These are phyloP conservation scores for Conticribra weissflogii DNA, from an alignment of 108 stramenopile species.

Conservation along the genomic window DNA sequence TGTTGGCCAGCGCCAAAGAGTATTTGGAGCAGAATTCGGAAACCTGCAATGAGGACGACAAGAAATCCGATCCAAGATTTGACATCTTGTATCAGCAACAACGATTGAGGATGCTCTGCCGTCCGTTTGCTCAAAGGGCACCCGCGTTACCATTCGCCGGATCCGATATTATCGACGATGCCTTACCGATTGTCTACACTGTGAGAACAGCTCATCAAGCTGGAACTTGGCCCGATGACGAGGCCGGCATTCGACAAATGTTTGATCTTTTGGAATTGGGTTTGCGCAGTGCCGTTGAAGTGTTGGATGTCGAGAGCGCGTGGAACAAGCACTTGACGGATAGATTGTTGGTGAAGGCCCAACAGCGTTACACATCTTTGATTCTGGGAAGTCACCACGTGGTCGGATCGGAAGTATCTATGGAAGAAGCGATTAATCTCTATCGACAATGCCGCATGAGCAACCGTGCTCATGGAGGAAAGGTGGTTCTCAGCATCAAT, in stretches of 20 bases:
- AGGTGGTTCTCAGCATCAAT: conserved; percentile 84
- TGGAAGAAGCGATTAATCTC: conserved; percentile 72
- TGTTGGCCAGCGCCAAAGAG: conserved; percentile 54
- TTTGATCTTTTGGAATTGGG: conserved; percentile 82
- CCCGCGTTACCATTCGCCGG: conserved; percentile 80
- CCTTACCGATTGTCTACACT: conserved; percentile 94
- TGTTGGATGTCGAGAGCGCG: conserved; percentile 94
- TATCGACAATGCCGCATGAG: conserved; percentile 88
- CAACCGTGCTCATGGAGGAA: conserved; percentile 89
- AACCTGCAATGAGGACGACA: not conserved
- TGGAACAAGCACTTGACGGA: conserved; percentile 77
- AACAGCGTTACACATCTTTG: conserved; percentile 77
- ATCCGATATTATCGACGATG: conserved; percentile 70
- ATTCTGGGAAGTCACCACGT: conserved; percentile 94
- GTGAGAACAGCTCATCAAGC: conserved; percentile 93
- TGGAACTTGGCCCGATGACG: conserved; percentile 94
- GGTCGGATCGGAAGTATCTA: conserved; percentile 71
- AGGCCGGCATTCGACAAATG: conserved; percentile 80
- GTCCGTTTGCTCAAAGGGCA: conserved; percentile 65
- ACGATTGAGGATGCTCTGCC: conserved; percentile 67
- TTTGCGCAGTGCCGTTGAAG: conserved; percentile 91
- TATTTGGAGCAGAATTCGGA: conserved; percentile 14
- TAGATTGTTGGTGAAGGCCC: conserved; percentile 57
- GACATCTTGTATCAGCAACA: conserved; percentile 83
- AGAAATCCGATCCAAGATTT: conserved; percentile 65